A percentile compares a stretch with the other conserved stretches of the same genome.
These are phyloP conservation scores for Sphagnum tenellum DNA, from an alignment of 225 moss, liverwort and hornwort genomes.

Conservation along the genomic window DNA sequence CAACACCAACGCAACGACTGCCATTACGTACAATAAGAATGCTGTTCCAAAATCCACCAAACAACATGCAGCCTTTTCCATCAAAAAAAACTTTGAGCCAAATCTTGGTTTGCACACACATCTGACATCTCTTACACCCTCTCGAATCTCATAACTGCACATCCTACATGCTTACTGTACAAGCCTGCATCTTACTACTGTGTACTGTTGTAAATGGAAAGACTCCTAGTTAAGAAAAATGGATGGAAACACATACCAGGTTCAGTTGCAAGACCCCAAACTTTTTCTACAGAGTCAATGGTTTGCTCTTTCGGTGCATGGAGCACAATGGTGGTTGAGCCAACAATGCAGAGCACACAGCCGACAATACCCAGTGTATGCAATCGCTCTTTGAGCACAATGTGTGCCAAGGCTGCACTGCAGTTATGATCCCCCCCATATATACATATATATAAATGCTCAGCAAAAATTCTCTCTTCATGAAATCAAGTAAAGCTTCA, in stretches of 20 bases:
- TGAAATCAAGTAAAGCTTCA: too few relatives aligned
- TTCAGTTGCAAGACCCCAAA: slow-evolving; percentile 80
- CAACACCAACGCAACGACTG: slow-evolving; percentile 61
- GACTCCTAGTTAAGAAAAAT: too few relatives aligned
- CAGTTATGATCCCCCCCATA: slow-evolving; percentile 12
- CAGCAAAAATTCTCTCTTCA: background rate
- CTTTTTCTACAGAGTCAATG: slow-evolving; percentile 81
- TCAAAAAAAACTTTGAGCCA: background rate
- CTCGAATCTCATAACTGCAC: too few relatives aligned
- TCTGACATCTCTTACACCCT: too few relatives aligned
- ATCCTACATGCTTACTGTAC: too few relatives aligned
- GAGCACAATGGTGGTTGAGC: slow-evolving; percentile 82
- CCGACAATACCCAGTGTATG: slow-evolving; percentile 91
- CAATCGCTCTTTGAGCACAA: slow-evolving; percentile 83
- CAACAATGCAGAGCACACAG: slow-evolving; percentile 91
- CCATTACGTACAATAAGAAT: slow-evolving; percentile 58
- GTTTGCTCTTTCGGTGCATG: slow-evolving; percentile 82
- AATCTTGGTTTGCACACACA: background rate
- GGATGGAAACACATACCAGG: slow-evolving; percentile 33
- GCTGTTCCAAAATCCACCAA: slow-evolving; percentile 28
- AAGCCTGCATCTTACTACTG: too few relatives aligned
- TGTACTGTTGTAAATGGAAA: too few relatives aligned
- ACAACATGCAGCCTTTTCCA: background rate
- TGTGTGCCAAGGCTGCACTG: slow-evolving; percentile 74
- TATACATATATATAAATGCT: background rate